These are phyloP conservation scores for Neoascochyta sp. DNA, from an alignment of 2,329 filamentous ascomycete genomes.

Conservation along the genomic window DNA sequence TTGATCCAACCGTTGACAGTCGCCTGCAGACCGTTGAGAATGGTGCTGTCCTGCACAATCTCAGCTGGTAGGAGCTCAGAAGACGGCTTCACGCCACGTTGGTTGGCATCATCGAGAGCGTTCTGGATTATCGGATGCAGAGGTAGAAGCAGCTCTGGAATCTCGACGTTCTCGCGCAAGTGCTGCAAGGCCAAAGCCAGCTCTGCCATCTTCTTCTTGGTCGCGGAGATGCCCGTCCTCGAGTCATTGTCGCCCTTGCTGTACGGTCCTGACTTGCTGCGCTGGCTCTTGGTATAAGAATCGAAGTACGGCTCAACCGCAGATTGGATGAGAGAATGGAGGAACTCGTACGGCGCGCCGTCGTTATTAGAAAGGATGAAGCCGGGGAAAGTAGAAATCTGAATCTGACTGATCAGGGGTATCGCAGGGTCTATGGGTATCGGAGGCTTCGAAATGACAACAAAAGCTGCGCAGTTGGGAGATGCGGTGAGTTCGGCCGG, in stretches of 20 bases:
- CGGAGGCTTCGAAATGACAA: conserved; percentile 86
- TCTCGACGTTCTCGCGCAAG: conserved; percentile 96
- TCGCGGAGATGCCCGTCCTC: conserved; percentile 93
- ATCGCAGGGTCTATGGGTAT: conserved; percentile 79
- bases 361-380: conserved; percentile 67
- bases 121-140: conserved; percentile 85
- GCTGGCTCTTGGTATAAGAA: conserved; percentile 73
- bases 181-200: conserved; percentile 86
- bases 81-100: conserved; percentile 63
- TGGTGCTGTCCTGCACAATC: conserved; percentile 81
- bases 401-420: conserved; percentile 82
- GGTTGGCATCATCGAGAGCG: conserved; percentile 73
- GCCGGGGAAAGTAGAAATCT: conserved; percentile 88
- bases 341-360: conserved; percentile 82
- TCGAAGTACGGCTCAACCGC: conserved; percentile 95
- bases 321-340: conserved; percentile 88
- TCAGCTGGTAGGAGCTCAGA: conserved; percentile 72
- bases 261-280: conserved; percentile 47
- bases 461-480: conserved; percentile 75
- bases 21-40: conserved; percentile 89
- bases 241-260: conserved; percentile 80
- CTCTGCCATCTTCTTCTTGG: conserved; percentile 95
- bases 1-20: conserved; percentile 98
- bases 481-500: conserved; percentile 78
- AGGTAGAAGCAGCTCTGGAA: conserved; percentile 82